phyloP scores from a whole-genome alignment of 2,329 filamentous ascomycete genomes.

The Leptographium flavum region DNA sequence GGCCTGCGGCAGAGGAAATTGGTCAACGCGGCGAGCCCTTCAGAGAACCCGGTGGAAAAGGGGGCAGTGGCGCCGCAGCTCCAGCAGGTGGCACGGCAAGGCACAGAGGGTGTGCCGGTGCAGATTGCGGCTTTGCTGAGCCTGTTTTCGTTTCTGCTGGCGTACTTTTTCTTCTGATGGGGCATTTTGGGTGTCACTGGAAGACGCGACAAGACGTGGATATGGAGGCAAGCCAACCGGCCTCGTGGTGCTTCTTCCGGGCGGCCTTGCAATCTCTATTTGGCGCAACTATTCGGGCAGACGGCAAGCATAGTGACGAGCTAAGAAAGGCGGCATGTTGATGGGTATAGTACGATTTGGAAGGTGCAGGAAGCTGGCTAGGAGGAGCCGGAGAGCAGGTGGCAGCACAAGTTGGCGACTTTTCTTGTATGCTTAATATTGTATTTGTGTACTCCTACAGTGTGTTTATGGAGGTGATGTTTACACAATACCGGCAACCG shows the following conservation, averaged over 20 bases:
- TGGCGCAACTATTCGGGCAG: background rate
- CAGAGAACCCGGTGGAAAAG: constrained; percentile 19
- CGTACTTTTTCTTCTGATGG: constrained; percentile 88
- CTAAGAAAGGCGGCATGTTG: background rate
- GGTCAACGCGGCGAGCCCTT: constrained; percentile 16
- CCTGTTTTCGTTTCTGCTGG: constrained; percentile 80
- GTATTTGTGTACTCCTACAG: background rate
- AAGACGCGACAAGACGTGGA: too few relatives aligned
- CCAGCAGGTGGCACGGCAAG: constrained; percentile 40
- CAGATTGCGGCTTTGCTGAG: constrained; percentile 74
- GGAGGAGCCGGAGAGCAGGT: background rate
- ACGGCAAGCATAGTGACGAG: background rate
- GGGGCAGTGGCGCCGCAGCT: constrained; percentile 23
- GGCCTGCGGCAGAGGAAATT: constrained; percentile 69
- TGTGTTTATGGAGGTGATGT: background rate
- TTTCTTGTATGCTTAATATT: constrained; percentile 1
- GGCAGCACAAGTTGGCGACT: background rate
- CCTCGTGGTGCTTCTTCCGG: too few relatives aligned
- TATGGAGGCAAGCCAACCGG: too few relatives aligned
- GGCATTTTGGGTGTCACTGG: too few relatives aligned
- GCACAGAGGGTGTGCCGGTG: constrained; percentile 68
- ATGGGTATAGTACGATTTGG: background rate
- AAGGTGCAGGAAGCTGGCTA: background rate
- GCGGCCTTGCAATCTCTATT: background rate
- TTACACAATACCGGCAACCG: background rate